Evolutionary conservation across 345 rosid genomes (phyloP), one percentile per base, ranked within the genome.

Genomic region (Kandelia obovata): DNA sequence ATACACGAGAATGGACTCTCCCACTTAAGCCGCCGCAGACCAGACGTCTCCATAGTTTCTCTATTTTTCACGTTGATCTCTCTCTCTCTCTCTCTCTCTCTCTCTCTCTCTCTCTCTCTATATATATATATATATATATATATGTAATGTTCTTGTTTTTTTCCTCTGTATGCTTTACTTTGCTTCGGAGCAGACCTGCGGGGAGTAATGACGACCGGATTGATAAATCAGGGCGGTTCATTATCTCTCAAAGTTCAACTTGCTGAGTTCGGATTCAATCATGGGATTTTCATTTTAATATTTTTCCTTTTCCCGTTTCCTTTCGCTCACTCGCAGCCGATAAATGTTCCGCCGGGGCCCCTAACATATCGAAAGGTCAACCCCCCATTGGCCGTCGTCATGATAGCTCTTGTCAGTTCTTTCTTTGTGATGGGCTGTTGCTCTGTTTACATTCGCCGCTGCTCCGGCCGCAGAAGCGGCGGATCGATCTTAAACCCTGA

Each of bases 401-500:
- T 87, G 86, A 79, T 89, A 37, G 78, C 81, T 31, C 71, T 91
- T 19, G 83, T 93, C 43, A 52, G 81, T 66, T 74, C 71, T 34
- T 84, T 89, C 76, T 89, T 89, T 76, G 26, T 77, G 15, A 47
- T 91, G 77, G 97, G 98, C 10, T 91, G 88, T 78, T 61, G 75
- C 77, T 84, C 94, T 51, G 75, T 89, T 72, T 91, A 82, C 70
- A 31, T 89, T 72, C 80, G 90, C 6, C 83, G 71, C 64, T 91
- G 89, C 72, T 17, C 77, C 20, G 83, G 28, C 16, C 64, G 74
- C 1, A 71, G 81, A 8, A 25, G 55, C 16, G 39, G 62, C n/a
- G 35, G 62, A 32, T 47, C 53, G 53, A 19, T 9, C 57, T 13
- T 20, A 13, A 67, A 31, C 60, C 58, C 64, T 11, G 19, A 58